Base-by-base conservation (phyloP, 352 stramenopile genomes). In the Phytopythium kandeliae region DNA sequence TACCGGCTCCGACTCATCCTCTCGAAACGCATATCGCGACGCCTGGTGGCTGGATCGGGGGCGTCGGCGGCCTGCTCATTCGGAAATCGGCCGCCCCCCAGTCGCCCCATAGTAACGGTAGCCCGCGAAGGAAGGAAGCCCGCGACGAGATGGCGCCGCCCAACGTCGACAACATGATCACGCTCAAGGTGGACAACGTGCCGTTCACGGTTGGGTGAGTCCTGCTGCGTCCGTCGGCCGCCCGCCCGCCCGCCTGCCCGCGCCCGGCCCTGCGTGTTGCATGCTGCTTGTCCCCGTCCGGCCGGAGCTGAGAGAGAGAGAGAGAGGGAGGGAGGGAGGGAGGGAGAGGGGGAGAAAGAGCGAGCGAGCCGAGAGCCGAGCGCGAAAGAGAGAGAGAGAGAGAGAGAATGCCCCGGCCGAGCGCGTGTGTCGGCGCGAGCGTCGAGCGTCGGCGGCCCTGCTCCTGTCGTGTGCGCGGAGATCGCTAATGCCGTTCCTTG, bases 171-270 rank as follows among this genome's bases (percentile, higher is more conserved):
- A 75, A 57, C 61, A 92, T 92, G 82, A 74, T 82, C 65, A 91
- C 80, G 46, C 83, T 92, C 57, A 92, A 94, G 71, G 79, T 94
- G 63, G 85, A 95, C 74, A 95, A 95, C 63, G 80, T 95, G 44
- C 75, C 81, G 15, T 92, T 86, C 67, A 60, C 83, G 60, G 74
- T 81, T 46, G 75, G 70, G 78, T 89, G 60, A 55, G 73, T 73
- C 6, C 37, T 43, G 37, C 35, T 43, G 37, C 37, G 5, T 25
- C 37, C 17, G 37, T 17, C 8, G 15, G 12, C 6, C 19, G 31
- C 25, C 26, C 17, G 28, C 28, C 22, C 31, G 12, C 37, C 36
- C 19, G 35, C 16, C 16, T 9, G 35, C 35, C 35, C 17, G 19
- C 37, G 1, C 7, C 11, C 15, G 11, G 44, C 17, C 37, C 42